Evolutionary conservation across 169 alveolate genomes (phyloP), one percentile per base, ranked within the genome.

Genomic region (Plasmodium adleri): DNA sequence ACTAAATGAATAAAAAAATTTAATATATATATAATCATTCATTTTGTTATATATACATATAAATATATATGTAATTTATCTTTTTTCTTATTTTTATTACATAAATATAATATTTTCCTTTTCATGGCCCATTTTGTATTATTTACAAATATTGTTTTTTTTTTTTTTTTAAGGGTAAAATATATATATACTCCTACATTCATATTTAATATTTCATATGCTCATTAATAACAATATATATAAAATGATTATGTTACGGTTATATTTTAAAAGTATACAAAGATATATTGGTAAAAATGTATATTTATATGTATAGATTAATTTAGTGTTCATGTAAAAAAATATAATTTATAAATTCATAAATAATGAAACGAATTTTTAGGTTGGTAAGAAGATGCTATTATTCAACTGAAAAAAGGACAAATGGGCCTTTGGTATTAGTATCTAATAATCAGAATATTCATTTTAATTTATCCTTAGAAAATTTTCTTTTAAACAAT

Each of bases 401-500:
- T 43, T 9, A 59, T 5, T 9, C 47, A 2, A 76, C 15, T n/a
- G 22, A 52, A 50, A 83, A 22, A 50, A 3, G 45, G 20, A 39
- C n/a, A 2, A 24, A 24, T 13, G 39, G 70, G 1, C 91, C 91
- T 39, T n/a, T 83, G 7, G 49, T 94, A n/a, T 54, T 94, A 32
- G 60, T 92, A 39, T 94, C 96, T 17, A 87, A 83, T 32, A 93
- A 76, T 24, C 74, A 60, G 7, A 93, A 94, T 75, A 94, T 94
- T n/a, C 90, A 92, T 72, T 92, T 94, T 64, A 94, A 94, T 68
- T 73, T 94, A 70, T 93, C 96, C 13, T 63, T 94, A 15, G 96
- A 94, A 73, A 91, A 92, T 67, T 80, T 90, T 47, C 88, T 94
- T 6, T 68, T 94, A 50, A 83, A 59, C 20, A 85, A 91, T 39